Percentiles rank a stretch among this genome's conserved stretches.
These are phyloP conservation scores for Pilobolus umbonatus DNA, from an alignment of 192 early-diverging fungal species.

Conservation along the genomic window DNA sequence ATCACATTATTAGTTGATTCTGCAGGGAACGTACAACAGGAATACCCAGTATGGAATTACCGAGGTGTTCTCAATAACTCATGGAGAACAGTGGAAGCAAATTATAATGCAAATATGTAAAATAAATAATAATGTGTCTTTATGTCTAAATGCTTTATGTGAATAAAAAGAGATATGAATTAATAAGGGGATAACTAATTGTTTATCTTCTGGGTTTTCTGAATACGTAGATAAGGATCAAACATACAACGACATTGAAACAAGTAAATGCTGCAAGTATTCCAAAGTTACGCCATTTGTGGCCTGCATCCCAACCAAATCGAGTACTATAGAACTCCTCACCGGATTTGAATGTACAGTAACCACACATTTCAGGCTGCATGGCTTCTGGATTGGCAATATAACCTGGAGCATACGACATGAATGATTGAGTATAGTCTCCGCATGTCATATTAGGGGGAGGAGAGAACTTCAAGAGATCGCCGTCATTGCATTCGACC, in stretches of 20 bases:
- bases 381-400: constrained; percentile 48
- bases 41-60: constrained; percentile 72
- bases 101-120: constrained; percentile 1
- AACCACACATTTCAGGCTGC: constrained; percentile 44
- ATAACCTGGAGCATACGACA: constrained; percentile 51
- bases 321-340: constrained; percentile 47
- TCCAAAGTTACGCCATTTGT: constrained; percentile 70
- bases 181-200: neutral
- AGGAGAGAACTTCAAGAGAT: constrained; percentile 52
- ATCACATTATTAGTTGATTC: constrained; percentile 50
- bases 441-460: constrained; percentile 57
- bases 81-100: constrained; percentile 37
- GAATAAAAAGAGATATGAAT: no score
- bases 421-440: constrained; percentile 52
- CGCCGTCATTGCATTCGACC: constrained; percentile 42
- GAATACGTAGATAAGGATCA: constrained; percentile 36
- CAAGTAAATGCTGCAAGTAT: constrained; percentile 55
- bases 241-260: constrained; percentile 52
- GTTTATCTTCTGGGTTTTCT: constrained; percentile 27
- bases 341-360: constrained; percentile 54
- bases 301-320: constrained; percentile 46
- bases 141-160: no score
- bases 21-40: constrained; percentile 84
- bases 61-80: constrained; percentile 78
- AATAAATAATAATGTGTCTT: neutral